phyloP scores from a whole-genome alignment of 2,329 filamentous ascomycete genomes.

The Ophiostoma ulmi region DNA sequence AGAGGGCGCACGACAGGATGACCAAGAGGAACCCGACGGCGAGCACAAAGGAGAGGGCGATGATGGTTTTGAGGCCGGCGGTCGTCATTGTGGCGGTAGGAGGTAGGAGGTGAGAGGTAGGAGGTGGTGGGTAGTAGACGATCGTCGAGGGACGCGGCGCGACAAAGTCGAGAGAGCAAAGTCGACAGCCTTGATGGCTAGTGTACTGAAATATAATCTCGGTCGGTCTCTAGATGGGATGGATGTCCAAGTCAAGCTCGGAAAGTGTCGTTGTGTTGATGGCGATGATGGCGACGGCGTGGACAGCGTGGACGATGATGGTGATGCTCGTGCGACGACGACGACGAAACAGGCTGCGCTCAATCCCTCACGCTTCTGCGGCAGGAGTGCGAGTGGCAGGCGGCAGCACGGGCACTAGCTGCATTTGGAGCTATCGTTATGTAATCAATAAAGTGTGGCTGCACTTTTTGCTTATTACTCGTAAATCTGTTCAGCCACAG shows the following conservation, averaged over 20 bases:
- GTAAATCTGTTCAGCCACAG: neutral
- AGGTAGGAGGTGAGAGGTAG: neutral
- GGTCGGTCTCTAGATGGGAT: neutral
- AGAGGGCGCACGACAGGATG: constrained; percentile 94
- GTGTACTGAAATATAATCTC: neutral
- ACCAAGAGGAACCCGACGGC: constrained; percentile 98
- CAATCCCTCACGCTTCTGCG: constrained; percentile 2
- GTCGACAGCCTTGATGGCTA: neutral
- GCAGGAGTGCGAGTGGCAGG: neutral
- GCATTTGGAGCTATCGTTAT: neutral
- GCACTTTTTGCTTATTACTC: too few relatives aligned
- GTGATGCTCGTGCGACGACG: constrained; percentile 3
- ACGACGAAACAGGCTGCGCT: constrained; percentile 13
- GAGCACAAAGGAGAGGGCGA: constrained; percentile 96
- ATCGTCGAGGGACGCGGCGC: neutral
- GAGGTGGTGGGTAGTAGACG: neutral
- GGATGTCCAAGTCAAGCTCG: neutral
- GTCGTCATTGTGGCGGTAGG: constrained; percentile 52
- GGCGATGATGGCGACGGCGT: neutral
- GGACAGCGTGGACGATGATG: neutral
- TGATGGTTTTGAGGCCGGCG: constrained; percentile 97
- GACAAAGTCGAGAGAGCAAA: neutral
- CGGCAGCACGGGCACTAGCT: constrained; percentile 13
- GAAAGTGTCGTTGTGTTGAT: too few relatives aligned
- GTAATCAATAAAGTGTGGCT: constrained; percentile 2